Evolutionary conservation across 192 early-diverging fungal genomes (phyloP), one percentile per base, ranked within the genome.

Genomic region (Geosiphon pyriformis): DNA sequence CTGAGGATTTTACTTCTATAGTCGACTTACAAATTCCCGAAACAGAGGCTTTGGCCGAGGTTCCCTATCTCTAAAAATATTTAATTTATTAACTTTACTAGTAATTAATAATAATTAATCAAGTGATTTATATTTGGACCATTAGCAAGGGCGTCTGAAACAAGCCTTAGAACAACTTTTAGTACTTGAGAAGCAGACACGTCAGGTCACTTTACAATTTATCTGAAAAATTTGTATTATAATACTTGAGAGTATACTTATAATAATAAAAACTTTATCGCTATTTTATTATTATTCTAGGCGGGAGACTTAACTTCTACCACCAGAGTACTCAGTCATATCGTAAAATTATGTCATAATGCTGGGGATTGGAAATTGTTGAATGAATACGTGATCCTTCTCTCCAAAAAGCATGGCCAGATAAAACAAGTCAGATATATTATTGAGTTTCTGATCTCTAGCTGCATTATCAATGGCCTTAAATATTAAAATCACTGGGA

Each of bases 331-430:
- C 81, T 99, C 59, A 78, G 91, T 52, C 84, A 84, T 11, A 88
- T 92, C 52, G 84, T 96, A 17, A 79, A 84, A 31, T 70, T 96
- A 26, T 90, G 87, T 61, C 82, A 83, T 66, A 71, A 86, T 29
- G 83, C 87, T 1, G 67, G 79, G 17, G 90, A 96, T 61, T 98
- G 92, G 90, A 90, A 89, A 73, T 72, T 91, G 61, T 80, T 99
- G 70, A 93, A 95, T 74, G 94, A 99, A 67, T 79, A 96, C 66
- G 87, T 99, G 46, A 85, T 90, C 11, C 72, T 94, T 25, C 78
- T 99, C 59, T 90, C 93, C n/a, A 99, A 99, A 79, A 96, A 96
- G 72, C 92, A 96, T 79, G 97, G 92, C 22, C 88, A 96, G 69
- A 78, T 99, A 70, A 97, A 98, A 76, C 80, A 80, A 67, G 87